Percentiles rank a stretch among this genome's conserved stretches.
Evolutionary conservation across 768 basidiomycete species (phyloP).

Genomic region (Mycena crocata): DNA sequence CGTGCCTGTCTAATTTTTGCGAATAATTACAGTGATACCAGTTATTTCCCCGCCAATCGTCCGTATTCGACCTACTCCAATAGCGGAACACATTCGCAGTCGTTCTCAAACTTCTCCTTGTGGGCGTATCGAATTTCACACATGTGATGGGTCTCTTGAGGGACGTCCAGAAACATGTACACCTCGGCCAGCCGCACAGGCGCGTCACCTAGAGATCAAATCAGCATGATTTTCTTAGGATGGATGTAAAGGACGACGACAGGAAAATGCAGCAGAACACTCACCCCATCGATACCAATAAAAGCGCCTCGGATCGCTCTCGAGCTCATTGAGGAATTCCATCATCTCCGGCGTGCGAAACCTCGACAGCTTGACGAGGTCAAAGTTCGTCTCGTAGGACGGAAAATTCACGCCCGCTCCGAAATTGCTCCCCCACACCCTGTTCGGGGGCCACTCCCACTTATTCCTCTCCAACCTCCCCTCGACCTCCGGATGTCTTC

Average conservation of each 20-base stretch:
- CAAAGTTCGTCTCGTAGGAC: slow-evolving; percentile 32
- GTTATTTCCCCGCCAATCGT: too few relatives aligned
- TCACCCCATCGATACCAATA: slow-evolving; percentile 37
- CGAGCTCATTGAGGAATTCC: slow-evolving; percentile 27
- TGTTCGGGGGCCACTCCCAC: slow-evolving; percentile 12
- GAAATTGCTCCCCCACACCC: slow-evolving; percentile 9
- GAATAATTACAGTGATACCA: too few relatives aligned
- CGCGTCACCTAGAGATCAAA: slow-evolving; percentile 24
- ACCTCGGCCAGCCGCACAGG: slow-evolving; percentile 30
- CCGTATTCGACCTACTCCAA: too few relatives aligned
- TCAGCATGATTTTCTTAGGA: too few relatives aligned
- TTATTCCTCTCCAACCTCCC: slow-evolving; percentile 17
- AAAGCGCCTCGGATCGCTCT: slow-evolving; percentile 32
- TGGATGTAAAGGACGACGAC: neutral
- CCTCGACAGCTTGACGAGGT: slow-evolving; percentile 27
- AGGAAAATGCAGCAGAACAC: neutral
- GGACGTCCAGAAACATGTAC: slow-evolving; percentile 33
- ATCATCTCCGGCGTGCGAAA: slow-evolving; percentile 29
- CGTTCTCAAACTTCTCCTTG: neutral
- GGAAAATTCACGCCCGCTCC: slow-evolving; percentile 14
- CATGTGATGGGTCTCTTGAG: slow-evolving; percentile 7
- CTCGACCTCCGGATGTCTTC: slow-evolving; percentile 22
- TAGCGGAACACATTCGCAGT: slow-evolving; percentile 15
- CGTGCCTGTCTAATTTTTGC: too few relatives aligned
- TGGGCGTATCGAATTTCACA: slow-evolving; percentile 22